These are phyloP conservation scores for Sindora glabra DNA, from an alignment of 306 rosid species.

Conservation along the genomic window DNA sequence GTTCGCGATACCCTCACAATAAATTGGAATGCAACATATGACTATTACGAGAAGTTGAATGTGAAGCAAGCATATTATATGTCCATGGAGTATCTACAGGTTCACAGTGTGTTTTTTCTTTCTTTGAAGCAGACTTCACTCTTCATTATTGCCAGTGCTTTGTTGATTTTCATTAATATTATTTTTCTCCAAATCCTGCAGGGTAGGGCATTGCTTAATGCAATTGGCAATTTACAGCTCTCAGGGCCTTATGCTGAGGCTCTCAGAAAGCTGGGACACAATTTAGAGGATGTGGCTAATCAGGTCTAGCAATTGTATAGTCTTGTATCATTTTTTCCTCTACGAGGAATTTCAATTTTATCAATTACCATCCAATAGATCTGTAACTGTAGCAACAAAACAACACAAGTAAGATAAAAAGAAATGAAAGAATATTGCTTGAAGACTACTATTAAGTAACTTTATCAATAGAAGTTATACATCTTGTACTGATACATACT, in stretches of 20 bases:
- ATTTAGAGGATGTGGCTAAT: slow-evolving; percentile 71
- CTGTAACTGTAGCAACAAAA: no score
- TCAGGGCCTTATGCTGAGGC: slow-evolving; percentile 85
- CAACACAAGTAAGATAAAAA: no score
- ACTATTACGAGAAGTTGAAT: slow-evolving; percentile 48
- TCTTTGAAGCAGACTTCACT: neutral
- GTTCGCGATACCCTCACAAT: slow-evolving; percentile 74
- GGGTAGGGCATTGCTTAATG: slow-evolving; percentile 94
- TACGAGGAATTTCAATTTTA: neutral
- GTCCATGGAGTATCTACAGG: slow-evolving; percentile 98
- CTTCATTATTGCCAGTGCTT: slow-evolving; percentile 1
- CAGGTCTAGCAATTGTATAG: slow-evolving; percentile 37
- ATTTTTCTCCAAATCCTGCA: slow-evolving; percentile 18
- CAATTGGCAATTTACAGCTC: slow-evolving; percentile 87
- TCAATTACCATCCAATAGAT: slow-evolving; percentile 1
- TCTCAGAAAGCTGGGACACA: slow-evolving; percentile 60
- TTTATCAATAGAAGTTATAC: slow-evolving; percentile 1
- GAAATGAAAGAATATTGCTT: no score
- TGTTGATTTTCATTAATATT: neutral
- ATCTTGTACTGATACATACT: slow-evolving; percentile 9
- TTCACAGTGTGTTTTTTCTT: slow-evolving; percentile 27
- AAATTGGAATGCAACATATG: slow-evolving; percentile 80
- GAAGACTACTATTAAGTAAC: neutral
- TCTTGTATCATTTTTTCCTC: neutral
- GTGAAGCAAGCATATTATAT: slow-evolving; percentile 89